These are phyloP conservation scores for Didymella exigua DNA, from an alignment of 2,329 filamentous ascomycete species.

Conservation along the genomic window DNA sequence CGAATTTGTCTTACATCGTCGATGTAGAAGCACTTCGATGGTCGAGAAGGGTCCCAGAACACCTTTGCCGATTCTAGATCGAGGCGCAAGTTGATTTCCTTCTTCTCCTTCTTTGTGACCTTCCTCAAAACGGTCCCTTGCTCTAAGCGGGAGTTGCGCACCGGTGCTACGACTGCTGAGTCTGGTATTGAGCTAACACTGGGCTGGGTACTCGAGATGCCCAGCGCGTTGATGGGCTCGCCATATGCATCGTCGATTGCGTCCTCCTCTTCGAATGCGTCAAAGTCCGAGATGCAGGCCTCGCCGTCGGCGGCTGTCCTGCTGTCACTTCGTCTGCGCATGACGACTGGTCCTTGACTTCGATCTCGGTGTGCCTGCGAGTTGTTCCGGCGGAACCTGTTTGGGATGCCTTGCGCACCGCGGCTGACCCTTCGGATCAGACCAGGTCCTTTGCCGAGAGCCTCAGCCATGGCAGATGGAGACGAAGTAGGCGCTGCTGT, in stretches of 20 bases:
- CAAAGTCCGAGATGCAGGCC: slow-evolving; percentile 57
- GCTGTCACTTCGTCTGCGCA: slow-evolving; percentile 87
- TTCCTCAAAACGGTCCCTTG: slow-evolving; percentile 81
- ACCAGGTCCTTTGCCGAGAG: slow-evolving; percentile 64
- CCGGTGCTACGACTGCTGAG: slow-evolving; percentile 63
- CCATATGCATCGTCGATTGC: slow-evolving; percentile 54
- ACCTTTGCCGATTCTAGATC: slow-evolving; percentile 86
- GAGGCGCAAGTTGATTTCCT: slow-evolving; percentile 75
- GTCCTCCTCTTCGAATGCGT: slow-evolving; percentile 58
- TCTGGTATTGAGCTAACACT: slow-evolving; percentile 49
- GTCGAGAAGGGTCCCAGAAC: slow-evolving; percentile 79
- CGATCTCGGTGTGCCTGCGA: slow-evolving; percentile 77
- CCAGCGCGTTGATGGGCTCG: slow-evolving; percentile 49
- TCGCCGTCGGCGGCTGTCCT: slow-evolving; percentile 66
- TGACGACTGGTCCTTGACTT: slow-evolving; percentile 86
- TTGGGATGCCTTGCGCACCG: slow-evolving; percentile 73
- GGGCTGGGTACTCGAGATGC: slow-evolving; percentile 44
- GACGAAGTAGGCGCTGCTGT: slow-evolving; percentile 53
- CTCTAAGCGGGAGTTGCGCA: slow-evolving; percentile 76
- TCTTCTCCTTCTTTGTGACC: slow-evolving; percentile 80
- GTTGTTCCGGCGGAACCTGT: slow-evolving; percentile 75
- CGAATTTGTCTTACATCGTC: slow-evolving; percentile 94
- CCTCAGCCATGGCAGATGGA: slow-evolving; percentile 67
- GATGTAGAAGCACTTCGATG: slow-evolving; percentile 86
- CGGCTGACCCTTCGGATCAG: slow-evolving; percentile 87